Evolutionary conservation across 306 rosid genomes (phyloP).

Genomic region (Gillenia trifoliata): DNA sequence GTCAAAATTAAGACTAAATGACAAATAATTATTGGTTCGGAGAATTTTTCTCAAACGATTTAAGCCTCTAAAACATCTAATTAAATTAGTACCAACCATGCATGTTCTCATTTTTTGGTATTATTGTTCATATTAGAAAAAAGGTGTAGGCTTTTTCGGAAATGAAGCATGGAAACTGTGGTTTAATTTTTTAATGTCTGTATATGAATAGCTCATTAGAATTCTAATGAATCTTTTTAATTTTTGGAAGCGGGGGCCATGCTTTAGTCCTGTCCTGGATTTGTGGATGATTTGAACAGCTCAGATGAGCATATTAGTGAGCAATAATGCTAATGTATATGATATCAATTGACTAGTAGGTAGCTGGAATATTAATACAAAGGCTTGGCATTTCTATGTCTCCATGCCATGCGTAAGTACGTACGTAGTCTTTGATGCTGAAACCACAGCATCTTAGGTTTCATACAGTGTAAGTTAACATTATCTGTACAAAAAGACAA

Average conservation of each 20-base stretch:
- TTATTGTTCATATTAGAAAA: background rate
- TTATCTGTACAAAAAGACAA: background rate
- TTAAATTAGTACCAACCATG: background rate
- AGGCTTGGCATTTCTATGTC: background rate
- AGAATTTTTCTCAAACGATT: background rate
- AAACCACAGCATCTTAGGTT: background rate
- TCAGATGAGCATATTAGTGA: slow-evolving; percentile 13
- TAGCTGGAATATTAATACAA: background rate
- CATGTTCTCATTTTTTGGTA: background rate
- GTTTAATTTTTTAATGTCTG: background rate
- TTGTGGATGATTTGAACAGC: slow-evolving; percentile 21
- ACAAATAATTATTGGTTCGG: too few species aligned
- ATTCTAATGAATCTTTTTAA: background rate
- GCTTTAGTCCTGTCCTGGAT: slow-evolving; percentile 13
- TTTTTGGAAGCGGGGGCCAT: slow-evolving; percentile 10
- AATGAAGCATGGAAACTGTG: background rate
- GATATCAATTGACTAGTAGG: slow-evolving; percentile 8
- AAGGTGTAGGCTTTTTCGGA: background rate
- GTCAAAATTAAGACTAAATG: too few species aligned
- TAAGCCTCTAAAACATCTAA: background rate
- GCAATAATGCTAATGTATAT: slow-evolving; percentile 18
- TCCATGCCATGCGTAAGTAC: background rate
- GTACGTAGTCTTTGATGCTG: background rate
- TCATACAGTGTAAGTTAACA: background rate
- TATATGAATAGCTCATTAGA: background rate